Evolutionary conservation across 768 basidiomycete species (phyloP).

Genomic region (Cubamyces sp.): DNA sequence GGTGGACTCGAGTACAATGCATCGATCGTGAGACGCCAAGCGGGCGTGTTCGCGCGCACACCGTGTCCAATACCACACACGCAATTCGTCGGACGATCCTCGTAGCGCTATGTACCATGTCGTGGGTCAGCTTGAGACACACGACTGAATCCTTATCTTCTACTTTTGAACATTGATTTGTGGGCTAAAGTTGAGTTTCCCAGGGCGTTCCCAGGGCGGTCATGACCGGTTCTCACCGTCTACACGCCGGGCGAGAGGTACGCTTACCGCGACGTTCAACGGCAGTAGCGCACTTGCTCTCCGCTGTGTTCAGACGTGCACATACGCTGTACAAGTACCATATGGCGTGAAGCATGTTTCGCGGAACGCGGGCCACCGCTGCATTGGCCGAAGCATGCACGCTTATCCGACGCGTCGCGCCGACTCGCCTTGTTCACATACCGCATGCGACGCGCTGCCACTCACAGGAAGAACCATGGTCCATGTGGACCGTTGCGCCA

Average conservation of each 20-base stretch:
- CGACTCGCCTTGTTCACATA: conserved; percentile 1
- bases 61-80: background rate
- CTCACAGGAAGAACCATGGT: conserved; percentile 9
- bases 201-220: conserved; percentile 11
- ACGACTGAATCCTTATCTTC: conserved; percentile 10
- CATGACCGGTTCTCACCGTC: conserved; percentile 13
- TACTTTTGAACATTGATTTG: background rate
- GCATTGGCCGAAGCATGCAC: conserved; percentile 6
- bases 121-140: conserved; percentile 9
- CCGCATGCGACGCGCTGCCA: background rate
- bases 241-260: conserved; percentile 4
- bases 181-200: conserved; percentile 13
- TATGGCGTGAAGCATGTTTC: conserved; percentile 4
- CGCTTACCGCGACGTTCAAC: background rate
- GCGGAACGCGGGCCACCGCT: background rate
- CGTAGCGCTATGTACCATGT: conserved; percentile 1
- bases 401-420: conserved; percentile 5
- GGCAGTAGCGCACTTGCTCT: background rate
- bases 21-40: background rate
- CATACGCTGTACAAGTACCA: background rate
- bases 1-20: background rate
- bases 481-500: background rate
- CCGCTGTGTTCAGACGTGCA: background rate
- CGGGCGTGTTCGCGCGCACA: background rate
- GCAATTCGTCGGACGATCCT: conserved; percentile 18